Evolutionary conservation across 768 basidiomycete species (phyloP).

Genomic region (Russula sp.): DNA sequence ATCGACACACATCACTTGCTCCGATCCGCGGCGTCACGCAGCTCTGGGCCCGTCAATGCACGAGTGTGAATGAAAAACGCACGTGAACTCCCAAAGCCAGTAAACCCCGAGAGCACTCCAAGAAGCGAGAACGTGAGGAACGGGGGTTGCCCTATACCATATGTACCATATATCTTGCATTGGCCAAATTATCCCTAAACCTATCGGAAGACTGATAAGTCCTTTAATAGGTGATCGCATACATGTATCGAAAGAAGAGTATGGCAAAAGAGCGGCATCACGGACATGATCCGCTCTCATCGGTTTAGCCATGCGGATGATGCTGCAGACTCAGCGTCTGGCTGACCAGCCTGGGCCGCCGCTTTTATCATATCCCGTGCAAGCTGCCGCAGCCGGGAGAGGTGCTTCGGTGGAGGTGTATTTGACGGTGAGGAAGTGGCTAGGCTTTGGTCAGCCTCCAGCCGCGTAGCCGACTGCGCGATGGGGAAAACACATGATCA

Average conservation of each 20-base stretch:
- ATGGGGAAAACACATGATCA: background rate
- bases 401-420: slow-evolving; percentile 9
- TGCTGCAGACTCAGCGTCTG: slow-evolving; percentile 1
- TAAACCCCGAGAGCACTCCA: background rate
- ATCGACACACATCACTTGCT: background rate
- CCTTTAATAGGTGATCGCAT: background rate
- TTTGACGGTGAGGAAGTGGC: slow-evolving; percentile 13
- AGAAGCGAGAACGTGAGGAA: background rate
- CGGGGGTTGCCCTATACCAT: background rate
- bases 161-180: background rate
- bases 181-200: background rate
- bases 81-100: background rate
- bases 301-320: slow-evolving; percentile 13
- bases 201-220: background rate
- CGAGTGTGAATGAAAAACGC: background rate
- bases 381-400: slow-evolving; percentile 12
- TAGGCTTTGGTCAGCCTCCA: slow-evolving; percentile 8
- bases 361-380: slow-evolving; percentile 10
- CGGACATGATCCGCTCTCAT: background rate
- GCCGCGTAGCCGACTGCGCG: slow-evolving; percentile 11
- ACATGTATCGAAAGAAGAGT: background rate
- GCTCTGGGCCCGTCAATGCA: background rate
- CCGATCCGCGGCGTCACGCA: background rate
- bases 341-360: background rate
- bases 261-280: background rate